Conservation (phyloP, 768 basidiomycete genomes). For the Mycena rebaudengoi region DNA sequence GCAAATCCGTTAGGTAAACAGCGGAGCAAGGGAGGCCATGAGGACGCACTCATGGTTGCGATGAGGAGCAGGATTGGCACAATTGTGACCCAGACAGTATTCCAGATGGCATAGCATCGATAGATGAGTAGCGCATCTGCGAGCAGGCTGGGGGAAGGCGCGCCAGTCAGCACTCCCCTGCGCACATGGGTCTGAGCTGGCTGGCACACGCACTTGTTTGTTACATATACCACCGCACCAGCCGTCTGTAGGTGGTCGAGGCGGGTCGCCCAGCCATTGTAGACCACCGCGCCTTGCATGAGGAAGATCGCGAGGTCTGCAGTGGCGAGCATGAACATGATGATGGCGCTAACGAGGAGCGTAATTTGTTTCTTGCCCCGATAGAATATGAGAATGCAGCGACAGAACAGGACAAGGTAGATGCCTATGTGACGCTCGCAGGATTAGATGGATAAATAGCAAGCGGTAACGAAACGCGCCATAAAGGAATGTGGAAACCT, state of each 20-base stretch:
- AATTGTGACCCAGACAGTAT: slow-evolving; percentile 36
- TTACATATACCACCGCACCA: slow-evolving; percentile 46
- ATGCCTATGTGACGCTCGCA: slow-evolving; percentile 36
- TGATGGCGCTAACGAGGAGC: slow-evolving; percentile 39
- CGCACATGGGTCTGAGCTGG: no score
- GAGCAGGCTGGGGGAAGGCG: slow-evolving; percentile 32
- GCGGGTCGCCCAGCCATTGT: background rate
- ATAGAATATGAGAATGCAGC: slow-evolving; percentile 45
- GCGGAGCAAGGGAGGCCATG: background rate
- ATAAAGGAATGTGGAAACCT: slow-evolving; percentile 35
- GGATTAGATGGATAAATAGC: background rate
- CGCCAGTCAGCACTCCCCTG: background rate
- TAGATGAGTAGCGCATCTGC: slow-evolving; percentile 45
- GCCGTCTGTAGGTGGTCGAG: slow-evolving; percentile 32
- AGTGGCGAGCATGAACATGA: slow-evolving; percentile 47
- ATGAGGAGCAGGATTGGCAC: slow-evolving; percentile 39
- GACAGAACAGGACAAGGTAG: slow-evolving; percentile 45
- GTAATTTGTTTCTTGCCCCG: slow-evolving; percentile 37
- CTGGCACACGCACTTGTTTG: slow-evolving; percentile 44
- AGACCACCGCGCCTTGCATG: slow-evolving; percentile 37
- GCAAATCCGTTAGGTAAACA: slow-evolving; percentile 25
- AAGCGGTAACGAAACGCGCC: slow-evolving; percentile 20
- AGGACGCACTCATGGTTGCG: slow-evolving; percentile 41
- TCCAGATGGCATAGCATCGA: slow-evolving; percentile 51
- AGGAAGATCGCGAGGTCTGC: slow-evolving; percentile 44